Percentiles rank a stretch among this genome's conserved stretches.
Conservation (phyloP, 164 flowering plant genomes). For the Kalanchoe fedtschenkoi region DNA sequence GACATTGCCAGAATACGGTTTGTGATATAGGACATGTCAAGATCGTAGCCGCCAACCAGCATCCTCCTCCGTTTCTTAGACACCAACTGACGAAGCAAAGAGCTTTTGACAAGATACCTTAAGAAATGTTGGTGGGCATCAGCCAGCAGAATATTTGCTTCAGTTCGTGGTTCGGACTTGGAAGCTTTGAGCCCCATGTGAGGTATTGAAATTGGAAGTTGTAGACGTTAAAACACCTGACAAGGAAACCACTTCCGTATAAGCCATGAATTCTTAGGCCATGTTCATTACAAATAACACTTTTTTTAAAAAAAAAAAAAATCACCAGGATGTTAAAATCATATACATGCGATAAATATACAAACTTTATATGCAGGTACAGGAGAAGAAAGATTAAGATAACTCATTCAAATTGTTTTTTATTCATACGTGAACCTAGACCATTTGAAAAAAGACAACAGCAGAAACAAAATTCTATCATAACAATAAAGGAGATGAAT, state of each 20-base stretch:
- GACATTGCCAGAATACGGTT: slow-evolving; percentile 70
- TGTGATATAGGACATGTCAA: slow-evolving; percentile 81
- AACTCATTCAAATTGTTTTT: not conserved
- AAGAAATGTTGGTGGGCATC: slow-evolving; percentile 24
- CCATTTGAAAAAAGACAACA: no score
- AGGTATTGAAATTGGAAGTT: slow-evolving; percentile 8
- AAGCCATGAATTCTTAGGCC: not conserved
- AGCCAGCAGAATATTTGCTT: slow-evolving; percentile 10
- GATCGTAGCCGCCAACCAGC: slow-evolving; percentile 79
- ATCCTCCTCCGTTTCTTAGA: slow-evolving; percentile 66
- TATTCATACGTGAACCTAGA: not conserved
- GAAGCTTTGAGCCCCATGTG: slow-evolving; percentile 37
- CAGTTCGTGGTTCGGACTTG: slow-evolving; percentile 22
- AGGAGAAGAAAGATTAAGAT: not conserved
- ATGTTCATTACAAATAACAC: no score
- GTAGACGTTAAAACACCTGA: slow-evolving; percentile 11
- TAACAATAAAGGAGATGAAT: not conserved
- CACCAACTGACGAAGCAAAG: slow-evolving; percentile 48
- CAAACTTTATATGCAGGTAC: not conserved
- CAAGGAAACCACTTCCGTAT: not conserved
- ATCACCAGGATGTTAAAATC: no score
- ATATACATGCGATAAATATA: not conserved
- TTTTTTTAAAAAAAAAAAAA: not conserved
- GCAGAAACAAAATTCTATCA: not conserved
- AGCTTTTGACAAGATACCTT: slow-evolving; percentile 27